Evolutionary conservation across 768 basidiomycete species (phyloP).

Genomic region (Boletus speciosus): DNA sequence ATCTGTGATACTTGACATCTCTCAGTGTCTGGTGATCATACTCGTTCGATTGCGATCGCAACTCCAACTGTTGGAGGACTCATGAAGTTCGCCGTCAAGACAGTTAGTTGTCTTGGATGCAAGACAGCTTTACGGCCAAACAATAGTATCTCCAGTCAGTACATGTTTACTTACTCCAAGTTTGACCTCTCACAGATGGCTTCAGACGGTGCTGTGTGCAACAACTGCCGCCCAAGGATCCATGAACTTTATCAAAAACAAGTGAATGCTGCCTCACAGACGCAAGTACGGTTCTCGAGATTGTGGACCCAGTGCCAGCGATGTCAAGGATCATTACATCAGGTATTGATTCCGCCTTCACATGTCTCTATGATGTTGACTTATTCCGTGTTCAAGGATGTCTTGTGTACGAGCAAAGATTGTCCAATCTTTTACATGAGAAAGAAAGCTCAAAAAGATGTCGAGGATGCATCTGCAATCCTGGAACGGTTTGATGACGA

Average conservation of each 20-base stretch:
- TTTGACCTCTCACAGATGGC: conserved; percentile 3
- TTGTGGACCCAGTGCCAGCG: conserved; percentile 99
- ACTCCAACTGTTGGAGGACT: conserved; percentile 95
- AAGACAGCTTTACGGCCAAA: conserved; percentile 80
- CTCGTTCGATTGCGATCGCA: conserved; percentile 91
- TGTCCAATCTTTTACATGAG: conserved; percentile 99
- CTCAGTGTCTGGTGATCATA: conserved; percentile 93
- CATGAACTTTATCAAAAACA: conserved; percentile 95
- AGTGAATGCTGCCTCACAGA: conserved; percentile 63
- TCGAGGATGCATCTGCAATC: conserved; percentile 74
- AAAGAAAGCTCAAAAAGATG: conserved; percentile 98
- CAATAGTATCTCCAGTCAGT: conserved; percentile 71
- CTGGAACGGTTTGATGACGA: conserved; percentile 84
- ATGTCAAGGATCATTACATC: conserved; percentile 97
- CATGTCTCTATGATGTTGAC: background rate
- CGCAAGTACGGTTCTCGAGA: conserved; percentile 89
- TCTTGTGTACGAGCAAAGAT: conserved; percentile 93
- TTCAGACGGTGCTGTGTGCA: conserved; percentile 88
- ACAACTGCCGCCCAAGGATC: conserved; percentile 83
- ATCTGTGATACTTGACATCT: conserved; percentile 2
- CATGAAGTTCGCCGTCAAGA: conserved; percentile 99
- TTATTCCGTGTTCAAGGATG: conserved; percentile 57
- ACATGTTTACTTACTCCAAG: background rate
- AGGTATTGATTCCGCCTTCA: conserved; percentile 41
- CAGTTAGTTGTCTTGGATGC: conserved; percentile 91